phyloP scores from a whole-genome alignment of 192 early-diverging fungal genomes.

The Powellomyces hirtus region DNA sequence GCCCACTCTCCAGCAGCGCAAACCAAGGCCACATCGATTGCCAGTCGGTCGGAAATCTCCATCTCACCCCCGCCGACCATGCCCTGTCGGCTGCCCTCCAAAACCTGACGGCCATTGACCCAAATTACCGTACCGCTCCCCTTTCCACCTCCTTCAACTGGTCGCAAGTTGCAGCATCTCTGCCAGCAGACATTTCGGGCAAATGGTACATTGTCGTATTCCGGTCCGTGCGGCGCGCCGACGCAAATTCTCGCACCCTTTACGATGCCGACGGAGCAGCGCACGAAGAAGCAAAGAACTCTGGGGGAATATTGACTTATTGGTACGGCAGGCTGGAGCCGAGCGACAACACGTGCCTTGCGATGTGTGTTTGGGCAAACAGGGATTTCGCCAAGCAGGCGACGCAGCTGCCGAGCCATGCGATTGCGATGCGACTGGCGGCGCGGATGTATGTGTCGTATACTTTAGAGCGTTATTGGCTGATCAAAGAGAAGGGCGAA shows the following conservation, averaged over 20 bases:
- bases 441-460: constrained; percentile 51
- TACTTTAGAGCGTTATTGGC: constrained; percentile 44
- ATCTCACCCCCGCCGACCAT: background rate
- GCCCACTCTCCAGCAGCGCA: background rate
- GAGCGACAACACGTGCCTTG: constrained; percentile 43
- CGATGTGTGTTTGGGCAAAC: constrained; percentile 53
- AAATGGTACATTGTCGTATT: constrained; percentile 55
- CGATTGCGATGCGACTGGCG: constrained; percentile 40
- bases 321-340: constrained; percentile 50
- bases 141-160: constrained; percentile 42
- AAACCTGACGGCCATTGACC: background rate
- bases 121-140: constrained; percentile 11
- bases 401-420: constrained; percentile 41
- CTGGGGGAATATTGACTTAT: constrained; percentile 52
- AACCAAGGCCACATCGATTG: background rate
- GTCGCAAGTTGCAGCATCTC: constrained; percentile 32
- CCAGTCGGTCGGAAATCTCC: background rate
- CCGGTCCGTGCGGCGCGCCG: constrained; percentile 35
- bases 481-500: constrained; percentile 19
- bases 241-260: constrained; percentile 35
- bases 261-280: constrained; percentile 49
- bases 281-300: constrained; percentile 47
- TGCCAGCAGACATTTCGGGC: constrained; percentile 27
- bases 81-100: background rate
- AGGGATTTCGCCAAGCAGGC: constrained; percentile 42